A percentile compares a stretch with the other conserved stretches of the same genome.
These are phyloP conservation scores for Ziziphus jujuba DNA, from an alignment of 306 rosid species.

Conservation along the genomic window DNA sequence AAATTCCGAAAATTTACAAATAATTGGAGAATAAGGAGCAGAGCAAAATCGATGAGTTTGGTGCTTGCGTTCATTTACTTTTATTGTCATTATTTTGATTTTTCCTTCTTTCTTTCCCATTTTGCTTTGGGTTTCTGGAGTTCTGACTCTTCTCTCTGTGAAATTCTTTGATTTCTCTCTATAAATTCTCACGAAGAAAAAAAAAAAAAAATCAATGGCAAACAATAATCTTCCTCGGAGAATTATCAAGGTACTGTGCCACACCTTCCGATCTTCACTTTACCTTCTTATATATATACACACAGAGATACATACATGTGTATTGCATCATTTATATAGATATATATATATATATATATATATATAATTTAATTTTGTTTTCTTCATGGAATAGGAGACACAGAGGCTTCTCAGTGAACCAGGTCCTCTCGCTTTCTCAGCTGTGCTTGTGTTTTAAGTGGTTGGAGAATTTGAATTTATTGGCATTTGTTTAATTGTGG, in stretches of 20 bases:
- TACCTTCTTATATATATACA: not conserved
- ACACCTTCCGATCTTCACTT: constrained; percentile 15
- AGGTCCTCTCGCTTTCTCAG: constrained; percentile 13
- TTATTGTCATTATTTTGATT: too few relatives aligned
- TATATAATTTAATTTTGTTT: constrained; percentile 2
- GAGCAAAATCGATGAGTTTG: too few relatives aligned
- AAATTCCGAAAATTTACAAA: too few relatives aligned
- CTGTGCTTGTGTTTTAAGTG: not conserved
- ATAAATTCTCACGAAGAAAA: constrained; percentile 2
- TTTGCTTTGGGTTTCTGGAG: not conserved
- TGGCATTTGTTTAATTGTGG: not conserved
- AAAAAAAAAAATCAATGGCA: constrained; percentile 23
- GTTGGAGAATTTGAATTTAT: not conserved
- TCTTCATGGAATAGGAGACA: constrained; percentile 29
- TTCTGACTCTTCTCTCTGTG: not conserved
- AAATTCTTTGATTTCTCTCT: not conserved
- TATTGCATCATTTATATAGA: not conserved
- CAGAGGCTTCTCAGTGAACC: constrained; percentile 49
- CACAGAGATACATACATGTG: not conserved
- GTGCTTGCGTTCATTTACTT: not conserved
- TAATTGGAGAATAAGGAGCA: too few relatives aligned
- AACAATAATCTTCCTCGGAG: constrained; percentile 35
- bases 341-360: not conserved
- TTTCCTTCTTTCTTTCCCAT: not conserved
- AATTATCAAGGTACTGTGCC: constrained; percentile 32